These are phyloP conservation scores for Populus ilicifolia DNA, from an alignment of 345 rosid species.

Conservation along the genomic window DNA sequence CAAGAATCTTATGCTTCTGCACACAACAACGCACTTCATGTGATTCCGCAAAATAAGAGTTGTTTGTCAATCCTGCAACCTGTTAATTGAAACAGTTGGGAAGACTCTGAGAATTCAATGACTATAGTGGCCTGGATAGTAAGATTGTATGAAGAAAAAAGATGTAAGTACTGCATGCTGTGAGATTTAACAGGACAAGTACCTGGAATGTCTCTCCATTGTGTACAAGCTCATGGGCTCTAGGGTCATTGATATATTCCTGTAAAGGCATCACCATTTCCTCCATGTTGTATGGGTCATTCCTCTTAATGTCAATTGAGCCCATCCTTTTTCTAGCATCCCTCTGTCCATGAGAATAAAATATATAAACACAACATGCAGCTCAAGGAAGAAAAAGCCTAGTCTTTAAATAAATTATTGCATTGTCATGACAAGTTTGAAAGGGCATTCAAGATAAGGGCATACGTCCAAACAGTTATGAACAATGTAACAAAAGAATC, in stretches of 20 bases:
- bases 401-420: neutral
- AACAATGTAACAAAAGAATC: neutral
- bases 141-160: neutral
- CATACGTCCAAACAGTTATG: neutral
- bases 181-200: slow-evolving; percentile 16
- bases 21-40: slow-evolving; percentile 89
- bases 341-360: slow-evolving; percentile 48
- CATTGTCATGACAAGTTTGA: neutral
- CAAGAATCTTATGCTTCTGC: slow-evolving; percentile 61
- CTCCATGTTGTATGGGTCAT: slow-evolving; percentile 69
- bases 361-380: neutral
- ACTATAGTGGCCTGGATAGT: too few species aligned
- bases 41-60: slow-evolving; percentile 63
- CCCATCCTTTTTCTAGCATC: slow-evolving; percentile 58
- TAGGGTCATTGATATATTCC: slow-evolving; percentile 60
- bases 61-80: slow-evolving; percentile 97
- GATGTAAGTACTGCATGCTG: neutral
- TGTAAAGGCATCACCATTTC: slow-evolving; percentile 81
- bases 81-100: slow-evolving; percentile 22
- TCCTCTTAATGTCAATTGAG: slow-evolving; percentile 32
- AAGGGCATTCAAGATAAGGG: neutral
- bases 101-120: too few species aligned
- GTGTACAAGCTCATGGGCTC: slow-evolving; percentile 77
- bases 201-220: slow-evolving; percentile 98
- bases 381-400: neutral